Evolutionary conservation across 2,329 filamentous ascomycete species (phyloP).

Genomic region (Dendryphion nanum): DNA sequence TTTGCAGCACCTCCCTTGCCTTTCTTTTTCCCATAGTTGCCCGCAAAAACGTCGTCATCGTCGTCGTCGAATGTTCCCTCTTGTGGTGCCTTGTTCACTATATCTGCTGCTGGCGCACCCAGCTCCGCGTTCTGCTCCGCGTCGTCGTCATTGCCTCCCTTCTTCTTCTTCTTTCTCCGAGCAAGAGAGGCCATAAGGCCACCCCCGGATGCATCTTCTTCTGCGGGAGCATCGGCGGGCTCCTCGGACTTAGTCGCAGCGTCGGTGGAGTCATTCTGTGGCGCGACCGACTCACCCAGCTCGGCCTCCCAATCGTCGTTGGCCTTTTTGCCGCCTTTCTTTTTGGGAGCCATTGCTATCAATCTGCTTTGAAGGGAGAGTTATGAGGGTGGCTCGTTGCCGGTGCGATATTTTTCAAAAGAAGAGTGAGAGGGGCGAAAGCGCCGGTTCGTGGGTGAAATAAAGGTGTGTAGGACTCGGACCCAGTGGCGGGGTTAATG

Average conservation of each 20-base stretch:
- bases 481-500: no score
- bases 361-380: neutral
- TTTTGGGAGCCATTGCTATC: constrained; percentile 81
- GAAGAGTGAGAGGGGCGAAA: no score
- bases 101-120: constrained; percentile 45
- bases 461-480: no score
- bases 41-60: constrained; percentile 77
- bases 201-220: constrained; percentile 50
- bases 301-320: constrained; percentile 95
- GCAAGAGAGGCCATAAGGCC: constrained; percentile 50
- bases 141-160: constrained; percentile 65
- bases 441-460: no score
- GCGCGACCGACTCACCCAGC: constrained; percentile 73
- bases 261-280: constrained; percentile 53
- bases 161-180: constrained; percentile 70
- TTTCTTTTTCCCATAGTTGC: constrained; percentile 67
- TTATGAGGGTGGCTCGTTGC: no score
- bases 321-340: constrained; percentile 86
- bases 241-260: constrained; percentile 33
- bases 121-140: constrained; percentile 54
- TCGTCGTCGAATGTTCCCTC: constrained; percentile 66
- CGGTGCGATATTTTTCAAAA: no score
- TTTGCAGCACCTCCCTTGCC: constrained; percentile 49
- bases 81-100: constrained; percentile 68
- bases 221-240: constrained; percentile 20